These are phyloP conservation scores for Calonectria ilicicola DNA, from an alignment of 2,329 filamentous ascomycete genomes.

Conservation along the genomic window DNA sequence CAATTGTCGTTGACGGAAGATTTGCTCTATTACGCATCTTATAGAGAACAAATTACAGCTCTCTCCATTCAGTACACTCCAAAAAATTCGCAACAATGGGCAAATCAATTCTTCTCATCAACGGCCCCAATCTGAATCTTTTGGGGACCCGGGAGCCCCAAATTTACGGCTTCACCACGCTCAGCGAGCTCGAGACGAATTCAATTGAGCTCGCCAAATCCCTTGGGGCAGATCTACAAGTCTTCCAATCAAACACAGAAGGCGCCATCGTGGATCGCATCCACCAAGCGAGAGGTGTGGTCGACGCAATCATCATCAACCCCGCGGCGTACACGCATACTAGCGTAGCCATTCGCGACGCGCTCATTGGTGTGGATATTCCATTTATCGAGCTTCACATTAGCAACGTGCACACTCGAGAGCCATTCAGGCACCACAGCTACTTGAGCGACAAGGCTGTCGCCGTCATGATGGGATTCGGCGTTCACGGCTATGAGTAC, in stretches of 20 bases:
- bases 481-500: constrained; percentile 14
- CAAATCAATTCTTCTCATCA: constrained; percentile 73
- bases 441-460: constrained; percentile 80
- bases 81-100: constrained; percentile 10
- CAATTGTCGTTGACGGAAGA: neutral
- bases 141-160: constrained; percentile 79
- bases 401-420: constrained; percentile 78
- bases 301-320: constrained; percentile 77
- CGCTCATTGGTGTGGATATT: constrained; percentile 72
- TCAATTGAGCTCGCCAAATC: constrained; percentile 61
- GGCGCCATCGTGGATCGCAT: constrained; percentile 79
- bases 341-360: constrained; percentile 77
- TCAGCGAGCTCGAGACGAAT: constrained; percentile 68
- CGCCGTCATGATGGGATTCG: constrained; percentile 65
- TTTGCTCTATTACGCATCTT: too few relatives aligned
- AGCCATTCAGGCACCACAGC: constrained; percentile 74
- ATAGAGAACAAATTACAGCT: neutral
- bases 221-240: constrained; percentile 61
- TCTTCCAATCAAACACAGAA: constrained; percentile 82
- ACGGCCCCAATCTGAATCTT: constrained; percentile 83
- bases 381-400: constrained; percentile 82
- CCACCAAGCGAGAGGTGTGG: constrained; percentile 66
- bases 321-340: constrained; percentile 80
- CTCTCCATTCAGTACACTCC: too few relatives aligned
- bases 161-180: constrained; percentile 77